These are phyloP conservation scores for Galerina sulciceps DNA, from an alignment of 768 basidiomycete species.

Conservation along the genomic window DNA sequence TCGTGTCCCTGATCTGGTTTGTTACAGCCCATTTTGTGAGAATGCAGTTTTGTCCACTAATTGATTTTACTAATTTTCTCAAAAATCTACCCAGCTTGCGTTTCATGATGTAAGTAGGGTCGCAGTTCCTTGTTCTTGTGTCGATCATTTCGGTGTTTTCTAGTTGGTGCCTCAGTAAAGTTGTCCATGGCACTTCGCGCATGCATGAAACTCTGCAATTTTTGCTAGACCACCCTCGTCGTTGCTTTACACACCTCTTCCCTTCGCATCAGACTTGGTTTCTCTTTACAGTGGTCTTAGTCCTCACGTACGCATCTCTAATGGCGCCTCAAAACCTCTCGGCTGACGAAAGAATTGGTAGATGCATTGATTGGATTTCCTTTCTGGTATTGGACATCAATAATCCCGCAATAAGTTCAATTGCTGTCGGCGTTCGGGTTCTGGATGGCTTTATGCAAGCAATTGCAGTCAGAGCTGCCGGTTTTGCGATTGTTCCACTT, in stretches of 20 bases:
- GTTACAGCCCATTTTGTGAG: slow-evolving; percentile 84
- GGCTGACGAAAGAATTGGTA: slow-evolving; percentile 28
- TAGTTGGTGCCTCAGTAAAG: slow-evolving; percentile 78
- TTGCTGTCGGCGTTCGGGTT: slow-evolving; percentile 75
- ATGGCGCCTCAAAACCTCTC: not conserved
- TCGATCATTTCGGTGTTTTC: slow-evolving; percentile 5
- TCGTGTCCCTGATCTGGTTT: not conserved
- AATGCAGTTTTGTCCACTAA: slow-evolving; percentile 13
- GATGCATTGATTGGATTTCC: slow-evolving; percentile 84
- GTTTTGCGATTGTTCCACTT: slow-evolving; percentile 80
- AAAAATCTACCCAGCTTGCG: slow-evolving; percentile 58
- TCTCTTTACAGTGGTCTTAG: slow-evolving; percentile 67
- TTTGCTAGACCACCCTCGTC: slow-evolving; percentile 91
- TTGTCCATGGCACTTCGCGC: slow-evolving; percentile 61
- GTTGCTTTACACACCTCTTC: slow-evolving; percentile 90
- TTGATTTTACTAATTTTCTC: not conserved
- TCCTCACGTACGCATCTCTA: slow-evolving; percentile 61
- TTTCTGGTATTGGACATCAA: slow-evolving; percentile 91
- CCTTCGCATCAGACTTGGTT: slow-evolving; percentile 96
- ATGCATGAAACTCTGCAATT: slow-evolving; percentile 84
- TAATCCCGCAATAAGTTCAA: slow-evolving; percentile 64
- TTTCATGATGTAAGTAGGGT: slow-evolving; percentile 75
- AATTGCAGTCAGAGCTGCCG: slow-evolving; percentile 82
- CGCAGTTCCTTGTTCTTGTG: not conserved
- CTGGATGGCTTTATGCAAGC: slow-evolving; percentile 81